These are phyloP conservation scores for Sapria himalayana DNA, from an alignment of 345 rosid species.

Conservation along the genomic window DNA sequence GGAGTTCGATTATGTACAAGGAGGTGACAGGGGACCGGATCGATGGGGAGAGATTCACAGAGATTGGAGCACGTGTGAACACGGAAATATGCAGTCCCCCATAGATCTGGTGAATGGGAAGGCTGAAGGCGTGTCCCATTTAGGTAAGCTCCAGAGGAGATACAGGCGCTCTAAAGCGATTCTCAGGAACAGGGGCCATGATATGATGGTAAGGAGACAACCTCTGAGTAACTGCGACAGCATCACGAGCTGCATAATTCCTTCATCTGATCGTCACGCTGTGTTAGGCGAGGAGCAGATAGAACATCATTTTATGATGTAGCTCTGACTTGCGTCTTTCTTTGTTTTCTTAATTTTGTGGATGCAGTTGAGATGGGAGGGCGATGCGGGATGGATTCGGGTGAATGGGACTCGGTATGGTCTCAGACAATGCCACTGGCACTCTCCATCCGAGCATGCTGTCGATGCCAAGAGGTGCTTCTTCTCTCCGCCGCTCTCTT, in stretches of 20 bases:
- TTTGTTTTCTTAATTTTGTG: not conserved
- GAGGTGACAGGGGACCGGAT: slow-evolving; percentile 22
- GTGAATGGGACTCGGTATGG: slow-evolving; percentile 26
- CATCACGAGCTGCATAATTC: too few relatives aligned
- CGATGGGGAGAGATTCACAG: slow-evolving; percentile 29
- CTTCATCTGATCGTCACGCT: too few relatives aligned
- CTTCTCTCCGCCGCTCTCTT: too few relatives aligned
- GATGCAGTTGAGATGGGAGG: slow-evolving; percentile 41
- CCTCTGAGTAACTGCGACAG: too few relatives aligned
- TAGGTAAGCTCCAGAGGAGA: slow-evolving; percentile 21
- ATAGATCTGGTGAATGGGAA: slow-evolving; percentile 22
- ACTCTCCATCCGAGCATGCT: slow-evolving; percentile 48
- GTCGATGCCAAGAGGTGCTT: slow-evolving; percentile 33
- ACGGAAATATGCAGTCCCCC: slow-evolving; percentile 48
- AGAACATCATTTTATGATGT: too few relatives aligned
- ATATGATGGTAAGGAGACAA: slow-evolving; percentile 20
- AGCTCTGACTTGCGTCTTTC: not conserved
- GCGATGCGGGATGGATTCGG: slow-evolving; percentile 37
- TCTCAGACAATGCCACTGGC: slow-evolving; percentile 45
- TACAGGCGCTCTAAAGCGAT: slow-evolving; percentile 40
- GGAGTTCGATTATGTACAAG: slow-evolving; percentile 18
- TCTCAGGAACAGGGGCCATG: slow-evolving; percentile 44
- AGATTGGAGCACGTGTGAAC: slow-evolving; percentile 27
- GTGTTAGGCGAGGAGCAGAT: too few relatives aligned
- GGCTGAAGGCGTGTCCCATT: slow-evolving; percentile 8